Evolutionary conservation across 2,329 filamentous ascomycete genomes (phyloP).

Genomic region (Periconia sp.): DNA sequence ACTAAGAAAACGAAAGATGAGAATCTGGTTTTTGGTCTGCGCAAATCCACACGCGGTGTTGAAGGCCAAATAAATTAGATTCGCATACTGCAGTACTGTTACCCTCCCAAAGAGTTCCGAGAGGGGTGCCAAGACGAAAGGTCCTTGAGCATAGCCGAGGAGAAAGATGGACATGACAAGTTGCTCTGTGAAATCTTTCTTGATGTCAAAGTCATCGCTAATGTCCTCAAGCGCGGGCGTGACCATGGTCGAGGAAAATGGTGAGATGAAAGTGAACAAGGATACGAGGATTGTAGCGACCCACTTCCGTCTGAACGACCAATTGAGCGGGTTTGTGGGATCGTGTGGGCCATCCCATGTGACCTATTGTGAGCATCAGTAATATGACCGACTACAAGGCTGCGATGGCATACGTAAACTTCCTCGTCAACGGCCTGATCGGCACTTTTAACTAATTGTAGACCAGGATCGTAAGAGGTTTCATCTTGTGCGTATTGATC

Average conservation of each 20-base stretch:
- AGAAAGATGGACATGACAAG: slow-evolving; percentile 46
- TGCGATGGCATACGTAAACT: no score
- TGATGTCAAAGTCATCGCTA: slow-evolving; percentile 38
- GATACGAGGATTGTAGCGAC: slow-evolving; percentile 52
- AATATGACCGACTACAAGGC: no score
- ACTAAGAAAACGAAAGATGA: slow-evolving; percentile 42
- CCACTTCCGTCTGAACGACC: slow-evolving; percentile 53
- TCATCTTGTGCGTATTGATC: slow-evolving; percentile 18
- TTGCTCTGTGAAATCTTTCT: slow-evolving; percentile 31
- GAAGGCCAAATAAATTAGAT: slow-evolving; percentile 41
- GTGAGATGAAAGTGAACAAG: slow-evolving; percentile 46
- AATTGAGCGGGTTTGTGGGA: slow-evolving; percentile 55
- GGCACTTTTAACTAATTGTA: no score
- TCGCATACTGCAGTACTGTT: slow-evolving; percentile 40
- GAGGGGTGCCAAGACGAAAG: slow-evolving; percentile 42
- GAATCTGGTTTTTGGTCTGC: slow-evolving; percentile 34
- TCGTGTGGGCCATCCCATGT: slow-evolving; percentile 55
- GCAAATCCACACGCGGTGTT: slow-evolving; percentile 44
- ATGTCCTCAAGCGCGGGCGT: slow-evolving; percentile 41
- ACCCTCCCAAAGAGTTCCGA: slow-evolving; percentile 45
- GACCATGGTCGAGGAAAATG: slow-evolving; percentile 47
- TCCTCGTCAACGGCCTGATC: no score
- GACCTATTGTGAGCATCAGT: no score
- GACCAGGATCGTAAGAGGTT: slow-evolving; percentile 19
- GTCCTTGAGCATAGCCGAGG: slow-evolving; percentile 45